Base-by-base conservation (phyloP, 768 basidiomycete genomes). In the Gelatoporia subvermispora region DNA sequence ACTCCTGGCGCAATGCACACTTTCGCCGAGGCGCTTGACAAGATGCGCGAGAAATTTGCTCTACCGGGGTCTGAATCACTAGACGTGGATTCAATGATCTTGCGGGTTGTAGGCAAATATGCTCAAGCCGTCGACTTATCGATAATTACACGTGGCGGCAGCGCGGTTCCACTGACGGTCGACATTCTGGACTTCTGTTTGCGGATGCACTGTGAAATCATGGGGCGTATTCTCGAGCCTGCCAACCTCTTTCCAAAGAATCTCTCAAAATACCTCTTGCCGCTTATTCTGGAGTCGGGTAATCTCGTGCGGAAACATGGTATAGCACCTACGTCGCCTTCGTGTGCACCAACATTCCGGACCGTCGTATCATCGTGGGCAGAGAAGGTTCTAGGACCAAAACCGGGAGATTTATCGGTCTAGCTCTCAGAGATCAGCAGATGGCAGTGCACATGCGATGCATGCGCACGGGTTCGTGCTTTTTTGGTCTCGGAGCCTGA, bases 211-310 rank as follows among this genome's bases (percentile, higher is more conserved):
- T 20, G 11, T 22, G 3, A 5, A 31, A 24, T 34, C 15, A 28
- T 18, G 2, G 24, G 31, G 7, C 45, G 46, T 1, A 9, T 40
- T 24, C 8, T 49, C n/a, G 35, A 37, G 4, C 38, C 41, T 18
- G 35, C 21, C 8, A 24, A n/a, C 13, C 36, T 52, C 5, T 13
- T 7, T 31, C 10, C 15, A 23, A 17, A 10, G 35, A 39, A 1
- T 50, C 56, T 36, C 34, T 55, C 10, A 28, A 31, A 35, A 7
- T 37, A 45, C 10, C 47, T 60, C 16, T 46, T 46, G 8, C 59
- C 59, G 1, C 43, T 58, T 13, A n/a, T 54, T 1, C 43, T 51
- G 2, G 38, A 35, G 15, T 36, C 58, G 1, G 54, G 48, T 13
- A 24, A 47, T 15, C 31, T 57, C 10, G 35, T 42, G 9, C 3